Base-by-base conservation (phyloP, 1,284 basidiomycete species). In the Phellinidium pouzarii region DNA sequence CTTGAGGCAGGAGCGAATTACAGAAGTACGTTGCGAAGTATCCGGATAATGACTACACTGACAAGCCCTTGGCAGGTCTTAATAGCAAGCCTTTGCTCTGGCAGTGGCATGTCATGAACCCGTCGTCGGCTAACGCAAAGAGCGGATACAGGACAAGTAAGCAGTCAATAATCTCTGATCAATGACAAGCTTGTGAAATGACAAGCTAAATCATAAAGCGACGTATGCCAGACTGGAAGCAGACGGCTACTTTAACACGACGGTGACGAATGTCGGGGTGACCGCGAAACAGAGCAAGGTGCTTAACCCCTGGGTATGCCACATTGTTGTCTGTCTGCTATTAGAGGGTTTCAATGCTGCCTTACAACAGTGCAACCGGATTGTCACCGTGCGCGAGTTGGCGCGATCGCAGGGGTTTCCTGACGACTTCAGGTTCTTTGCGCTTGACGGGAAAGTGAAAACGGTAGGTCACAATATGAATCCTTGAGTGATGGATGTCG, bases 361-460 rank as follows among this genome's bases (percentile, higher is more conserved):
- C 27, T 29, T 40, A 12, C 5, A 38, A 5, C 43, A 87, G 81
- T 81, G 77, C 58, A 75, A 73, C 58, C 77, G 85, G 12, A 77
- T 85, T 52, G 65, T 86, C 14, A 84, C 81, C 1, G 78, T 88
- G 25, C 75, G 87, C 4, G 87, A 89, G 62, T 71, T 87, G 11
- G 87, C 86, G 9, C 71, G 86, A 43, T 81, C 83, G 0, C 86
- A 89, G 68, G 87, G 86, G 0, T 86, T 90, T 61, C 82, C 86
- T 0, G 86, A 89, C 58, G 66, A 72, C 59, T 87, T 86, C 57
- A 65, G 75, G 1, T 88, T 89, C 58, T 59, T 73, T 50, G 70
- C 84, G 1, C 57, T 71, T 1, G 66, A 72, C 3, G 61, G 76
- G 31, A 75, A 74, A 44, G 71, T 86, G 9, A 70, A 76, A 31